Evolutionary conservation across 129 eudicot species (phyloP), one percentile per base, ranked within the genome.

Genomic region (Tanacetum coccineum): DNA sequence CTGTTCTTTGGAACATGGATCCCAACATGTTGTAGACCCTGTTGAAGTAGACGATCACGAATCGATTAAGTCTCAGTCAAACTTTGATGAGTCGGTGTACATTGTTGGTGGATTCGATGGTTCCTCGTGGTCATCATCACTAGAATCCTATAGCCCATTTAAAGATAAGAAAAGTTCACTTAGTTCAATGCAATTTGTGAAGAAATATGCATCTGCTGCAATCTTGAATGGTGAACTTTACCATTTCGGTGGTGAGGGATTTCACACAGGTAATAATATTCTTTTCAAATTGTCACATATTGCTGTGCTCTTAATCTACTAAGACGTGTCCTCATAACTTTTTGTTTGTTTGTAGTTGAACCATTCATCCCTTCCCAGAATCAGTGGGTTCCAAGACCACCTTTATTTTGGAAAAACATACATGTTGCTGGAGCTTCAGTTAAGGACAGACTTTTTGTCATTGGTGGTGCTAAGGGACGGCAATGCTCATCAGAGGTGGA

Each of bases 51-150:
- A 53, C 17, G 17, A 65, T 58, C 70, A 61, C 44, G 18, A 46
- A 66, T 9, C 14, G 21, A 53, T 61, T 48, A 45, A 25, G 59
- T 25, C 62, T 66, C 8, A 4, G 62, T 22, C 71, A 14, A 48
- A 56, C n/a, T 11, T 44, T 39, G 68, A 39, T 10, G 75, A 81
- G 0, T 72, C 83, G 4, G 77, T 88, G 26, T 60, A 73, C 66
- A 62, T 88, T 25, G 78, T 82, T 22, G 96, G 98, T 11, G 96
- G 98, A 15, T 79, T 12, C 67, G 78, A 88, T 70, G 95, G 98
- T 22, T 65, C 70, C 53, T 68, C 84, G 9, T 92, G 96, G 98
- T 58, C 82, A 17, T 54, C 78, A 69, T 55, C 71, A 58, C 61
- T 88, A 68, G 77, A 73, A 47, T 80, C 84, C 11, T 92, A 77